Percentiles rank a stretch among this genome's conserved stretches.
Conservation (phyloP, 768 basidiomycete species). For the Melanogaster broomeanus region DNA sequence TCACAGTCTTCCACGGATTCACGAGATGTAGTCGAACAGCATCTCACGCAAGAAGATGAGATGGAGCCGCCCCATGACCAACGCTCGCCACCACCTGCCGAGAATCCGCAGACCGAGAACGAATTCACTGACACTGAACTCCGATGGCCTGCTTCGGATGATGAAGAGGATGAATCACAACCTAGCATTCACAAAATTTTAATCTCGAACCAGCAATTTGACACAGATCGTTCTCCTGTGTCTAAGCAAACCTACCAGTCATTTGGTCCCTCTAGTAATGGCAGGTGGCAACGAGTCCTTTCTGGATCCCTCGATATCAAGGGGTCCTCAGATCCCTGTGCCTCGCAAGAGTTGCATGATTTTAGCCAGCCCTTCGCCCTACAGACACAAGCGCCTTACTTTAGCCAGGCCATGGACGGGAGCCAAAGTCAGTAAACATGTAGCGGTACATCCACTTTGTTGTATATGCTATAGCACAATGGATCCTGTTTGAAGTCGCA, state of each 20-base stretch:
- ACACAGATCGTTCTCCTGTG: not conserved
- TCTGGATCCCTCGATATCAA: constrained; percentile 23
- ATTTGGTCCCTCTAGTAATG: constrained; percentile 1
- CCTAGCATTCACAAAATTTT: not conserved
- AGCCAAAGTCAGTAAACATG: constrained; percentile 31
- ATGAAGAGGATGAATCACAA: constrained; percentile 9
- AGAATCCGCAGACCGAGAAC: constrained; percentile 2
- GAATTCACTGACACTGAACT: constrained; percentile 21
- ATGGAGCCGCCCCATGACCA: constrained; percentile 10
- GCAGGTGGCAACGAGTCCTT: constrained; percentile 17
- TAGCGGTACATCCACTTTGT: not conserved
- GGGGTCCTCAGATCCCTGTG: not conserved
- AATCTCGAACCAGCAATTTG: not conserved
- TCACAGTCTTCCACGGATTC: constrained; percentile 38
- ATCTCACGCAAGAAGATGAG: constrained; percentile 45
- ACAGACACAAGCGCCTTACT: constrained; percentile 58
- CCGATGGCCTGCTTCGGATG: constrained; percentile 29
- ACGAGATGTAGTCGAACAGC: constrained; percentile 45
- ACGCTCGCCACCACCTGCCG: not conserved
- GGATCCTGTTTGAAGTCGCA: too few relatives aligned
- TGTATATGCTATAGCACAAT: not conserved
- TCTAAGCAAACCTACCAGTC: not conserved
- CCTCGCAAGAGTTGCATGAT: constrained; percentile 17
- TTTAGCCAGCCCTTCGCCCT: constrained; percentile 36
- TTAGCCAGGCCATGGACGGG: constrained; percentile 39